Evolutionary conservation across 1,284 basidiomycete genomes (phyloP).

Genomic region (Cryptococcus sp.): DNA sequence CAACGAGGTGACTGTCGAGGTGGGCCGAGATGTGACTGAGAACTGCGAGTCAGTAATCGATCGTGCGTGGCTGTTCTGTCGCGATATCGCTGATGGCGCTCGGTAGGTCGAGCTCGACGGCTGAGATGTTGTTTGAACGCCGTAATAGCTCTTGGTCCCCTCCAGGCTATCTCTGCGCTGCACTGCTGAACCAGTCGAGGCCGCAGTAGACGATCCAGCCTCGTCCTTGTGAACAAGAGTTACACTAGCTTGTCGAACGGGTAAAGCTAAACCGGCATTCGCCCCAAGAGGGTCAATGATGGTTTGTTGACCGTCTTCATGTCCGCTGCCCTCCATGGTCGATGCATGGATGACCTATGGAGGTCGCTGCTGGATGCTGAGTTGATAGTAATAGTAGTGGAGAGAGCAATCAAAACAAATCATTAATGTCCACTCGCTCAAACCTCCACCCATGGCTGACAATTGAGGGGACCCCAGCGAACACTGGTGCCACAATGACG

Average conservation of each 20-base stretch:
- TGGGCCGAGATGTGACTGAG: conserved; percentile 12
- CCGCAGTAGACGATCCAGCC: conserved; percentile 1
- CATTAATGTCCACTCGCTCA: too few relatives aligned
- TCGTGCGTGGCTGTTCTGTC: conserved; percentile 1
- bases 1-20: conserved; percentile 8
- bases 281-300: neutral
- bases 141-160: conserved; percentile 21
- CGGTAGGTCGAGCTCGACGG: neutral
- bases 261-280: conserved; percentile 1
- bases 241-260: conserved; percentile 10
- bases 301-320: neutral
- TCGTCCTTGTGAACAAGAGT: conserved; percentile 4
- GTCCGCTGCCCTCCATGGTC: too few relatives aligned
- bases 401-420: too few relatives aligned
- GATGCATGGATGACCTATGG: too few relatives aligned
- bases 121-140: neutral
- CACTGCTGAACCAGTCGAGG: neutral
- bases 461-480: too few relatives aligned
- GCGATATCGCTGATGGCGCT: conserved; percentile 13
- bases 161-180: conserved; percentile 28
- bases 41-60: conserved; percentile 15
- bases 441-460: too few relatives aligned
- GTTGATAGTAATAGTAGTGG: too few relatives aligned
- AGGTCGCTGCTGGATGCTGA: too few relatives aligned
- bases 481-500: too few relatives aligned